phyloP scores from a whole-genome alignment of 345 rosid genomes.

The Dimocarpus longan region DNA sequence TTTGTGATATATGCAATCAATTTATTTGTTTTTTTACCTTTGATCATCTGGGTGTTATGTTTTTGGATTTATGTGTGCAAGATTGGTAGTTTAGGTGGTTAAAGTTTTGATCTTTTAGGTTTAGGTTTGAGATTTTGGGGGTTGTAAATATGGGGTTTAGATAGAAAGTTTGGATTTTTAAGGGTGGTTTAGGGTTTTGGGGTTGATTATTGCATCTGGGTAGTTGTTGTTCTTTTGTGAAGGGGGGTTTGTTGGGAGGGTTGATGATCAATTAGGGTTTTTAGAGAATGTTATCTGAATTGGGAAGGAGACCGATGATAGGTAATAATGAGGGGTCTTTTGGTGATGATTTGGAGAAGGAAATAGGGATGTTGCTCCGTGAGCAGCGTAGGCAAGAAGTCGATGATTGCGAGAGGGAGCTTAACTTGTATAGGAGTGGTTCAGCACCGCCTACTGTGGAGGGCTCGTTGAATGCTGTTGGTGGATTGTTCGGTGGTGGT shows the following conservation, averaged over 20 bases:
- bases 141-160: conserved; percentile 37
- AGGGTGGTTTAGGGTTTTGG: conserved; percentile 23
- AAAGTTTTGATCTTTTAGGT: conserved; percentile 45
- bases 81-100: conserved; percentile 15
- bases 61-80: conserved; percentile 17
- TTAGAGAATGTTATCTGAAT: conserved; percentile 61
- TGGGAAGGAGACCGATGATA: conserved; percentile 62
- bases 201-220: conserved; percentile 30
- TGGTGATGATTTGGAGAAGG: conserved; percentile 76
- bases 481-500: conserved; percentile 56
- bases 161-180: conserved; percentile 35
- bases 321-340: conserved; percentile 68
- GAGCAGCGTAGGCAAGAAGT: conserved; percentile 59
- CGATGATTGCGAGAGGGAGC: conserved; percentile 63
- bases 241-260: conserved; percentile 20
- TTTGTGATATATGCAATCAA: conserved; percentile 17
- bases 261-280: conserved; percentile 37
- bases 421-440: conserved; percentile 71
- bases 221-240: conserved; percentile 23
- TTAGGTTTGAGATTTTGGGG: conserved; percentile 28
- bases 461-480: conserved; percentile 64
- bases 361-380: conserved; percentile 55
- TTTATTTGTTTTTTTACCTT: conserved; percentile 14
- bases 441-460: conserved; percentile 83
- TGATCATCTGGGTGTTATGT: conserved; percentile 18